Conservation (phyloP, 2,329 filamentous ascomycete genomes). For the Aureobasidium melanogenum region DNA sequence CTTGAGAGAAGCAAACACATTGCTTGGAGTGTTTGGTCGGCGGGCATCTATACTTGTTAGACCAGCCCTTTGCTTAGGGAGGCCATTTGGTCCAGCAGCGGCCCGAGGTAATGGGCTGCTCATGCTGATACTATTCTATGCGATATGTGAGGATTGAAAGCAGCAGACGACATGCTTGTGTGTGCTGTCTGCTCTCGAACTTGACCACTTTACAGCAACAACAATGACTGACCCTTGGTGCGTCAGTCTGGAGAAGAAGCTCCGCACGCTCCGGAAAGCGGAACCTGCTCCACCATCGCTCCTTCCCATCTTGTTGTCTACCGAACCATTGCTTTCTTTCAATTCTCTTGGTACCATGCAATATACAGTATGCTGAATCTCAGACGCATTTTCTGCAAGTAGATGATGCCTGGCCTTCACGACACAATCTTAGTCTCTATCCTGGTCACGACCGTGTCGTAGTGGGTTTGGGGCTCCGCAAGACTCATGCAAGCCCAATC, state of each 20-base stretch:
- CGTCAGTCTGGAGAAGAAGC: constrained; percentile 5
- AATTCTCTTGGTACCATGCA: not conserved
- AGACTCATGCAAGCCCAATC: constrained; percentile 4
- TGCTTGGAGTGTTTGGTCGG: constrained; percentile 21
- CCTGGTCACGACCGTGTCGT: not conserved
- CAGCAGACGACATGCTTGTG: constrained; percentile 2
- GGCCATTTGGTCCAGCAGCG: constrained; percentile 12
- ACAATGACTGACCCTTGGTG: not conserved
- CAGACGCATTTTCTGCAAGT: not conserved
- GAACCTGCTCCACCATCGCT: not conserved
- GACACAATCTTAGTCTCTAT: not conserved
- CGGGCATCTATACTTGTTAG: constrained; percentile 14
- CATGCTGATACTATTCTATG: not conserved
- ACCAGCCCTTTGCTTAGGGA: not conserved
- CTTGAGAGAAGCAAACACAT: constrained; percentile 67
- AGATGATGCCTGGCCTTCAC: not conserved
- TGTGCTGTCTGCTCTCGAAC: not conserved
- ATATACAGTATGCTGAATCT: not conserved
- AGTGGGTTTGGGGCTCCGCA: not conserved
- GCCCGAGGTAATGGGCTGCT: constrained; percentile 15
- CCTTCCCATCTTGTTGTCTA: not conserved
- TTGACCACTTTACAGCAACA: not conserved
- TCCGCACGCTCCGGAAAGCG: constrained; percentile 1
- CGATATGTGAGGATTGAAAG: not conserved
- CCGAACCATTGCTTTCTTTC: not conserved